These are phyloP conservation scores for Phytophthora ramorum DNA, from an alignment of 352 stramenopile genomes.

Conservation along the genomic window DNA sequence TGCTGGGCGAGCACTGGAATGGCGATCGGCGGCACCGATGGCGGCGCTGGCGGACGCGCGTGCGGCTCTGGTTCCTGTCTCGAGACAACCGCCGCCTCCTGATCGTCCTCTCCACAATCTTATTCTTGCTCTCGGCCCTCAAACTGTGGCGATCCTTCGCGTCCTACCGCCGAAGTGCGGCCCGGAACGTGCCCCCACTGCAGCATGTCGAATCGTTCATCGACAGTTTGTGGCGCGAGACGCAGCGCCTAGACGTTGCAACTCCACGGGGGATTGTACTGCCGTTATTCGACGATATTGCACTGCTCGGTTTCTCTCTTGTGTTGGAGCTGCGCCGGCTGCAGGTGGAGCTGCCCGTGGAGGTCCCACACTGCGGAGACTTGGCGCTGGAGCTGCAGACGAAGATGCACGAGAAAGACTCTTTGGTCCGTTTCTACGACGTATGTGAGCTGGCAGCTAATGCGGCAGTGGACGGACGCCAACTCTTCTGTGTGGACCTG, in stretches of 20 bases:
- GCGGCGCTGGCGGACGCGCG: constrained; percentile 23
- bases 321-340: constrained; percentile 58
- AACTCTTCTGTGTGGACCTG: constrained; percentile 53
- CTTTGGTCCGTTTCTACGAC: constrained; percentile 51
- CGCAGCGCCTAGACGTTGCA: constrained; percentile 16
- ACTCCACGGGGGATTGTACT: constrained; percentile 51
- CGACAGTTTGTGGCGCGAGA: constrained; percentile 33
- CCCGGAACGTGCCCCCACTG: constrained; percentile 7
- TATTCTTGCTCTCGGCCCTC: neutral
- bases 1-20: constrained; percentile 9
- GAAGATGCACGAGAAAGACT: constrained; percentile 28
- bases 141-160: constrained; percentile 7
- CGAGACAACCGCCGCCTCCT: neutral
- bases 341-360: constrained; percentile 53
- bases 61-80: constrained; percentile 27
- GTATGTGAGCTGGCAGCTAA: constrained; percentile 50
- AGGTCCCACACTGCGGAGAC: constrained; percentile 70
- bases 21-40: constrained; percentile 17
- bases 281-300: constrained; percentile 62
- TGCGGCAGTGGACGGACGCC: constrained; percentile 6
- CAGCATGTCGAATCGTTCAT: constrained; percentile 31
- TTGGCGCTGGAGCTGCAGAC: constrained; percentile 38
- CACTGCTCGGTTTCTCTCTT: constrained; percentile 60
- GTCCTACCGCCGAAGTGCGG: constrained; percentile 7
- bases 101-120: neutral